A percentile compares a stretch with the other conserved stretches of the same genome.
Evolutionary conservation across 1,284 basidiomycete species (phyloP).

Genomic region (Heterobasidion parviporum): DNA sequence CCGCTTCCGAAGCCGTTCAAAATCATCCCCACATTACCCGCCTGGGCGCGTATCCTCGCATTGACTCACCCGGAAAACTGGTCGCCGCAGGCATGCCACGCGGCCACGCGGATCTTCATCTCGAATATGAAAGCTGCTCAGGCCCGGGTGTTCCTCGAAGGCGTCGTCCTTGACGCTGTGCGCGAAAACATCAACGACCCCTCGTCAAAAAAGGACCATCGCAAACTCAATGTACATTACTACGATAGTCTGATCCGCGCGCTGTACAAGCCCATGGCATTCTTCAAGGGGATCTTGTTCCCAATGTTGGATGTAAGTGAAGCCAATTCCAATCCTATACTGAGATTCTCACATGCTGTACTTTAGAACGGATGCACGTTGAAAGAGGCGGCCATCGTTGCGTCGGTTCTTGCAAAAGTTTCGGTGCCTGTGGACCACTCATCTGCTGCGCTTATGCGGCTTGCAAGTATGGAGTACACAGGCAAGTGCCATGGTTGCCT

Average conservation of each 20-base stretch:
- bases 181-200: slow-evolving; percentile 78
- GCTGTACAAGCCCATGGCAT: slow-evolving; percentile 94
- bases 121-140: slow-evolving; percentile 96
- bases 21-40: slow-evolving; percentile 91
- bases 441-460: slow-evolving; percentile 87
- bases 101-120: slow-evolving; percentile 93
- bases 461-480: slow-evolving; percentile 96
- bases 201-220: slow-evolving; percentile 47
- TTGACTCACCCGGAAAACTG: slow-evolving; percentile 89
- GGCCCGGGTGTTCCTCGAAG: slow-evolving; percentile 90
- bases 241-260: slow-evolving; percentile 91
- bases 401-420: slow-evolving; percentile 86
- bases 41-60: slow-evolving; percentile 95
- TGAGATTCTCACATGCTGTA: not conserved
- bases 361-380: slow-evolving; percentile 74
- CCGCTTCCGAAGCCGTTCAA: slow-evolving; percentile 97
- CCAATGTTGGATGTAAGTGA: slow-evolving; percentile 84
- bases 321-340: not conserved
- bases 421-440: slow-evolving; percentile 95
- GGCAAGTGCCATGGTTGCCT: slow-evolving; percentile 32
- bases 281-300: slow-evolving; percentile 98
- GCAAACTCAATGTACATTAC: slow-evolving; percentile 89
- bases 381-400: slow-evolving; percentile 93
- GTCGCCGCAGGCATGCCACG: slow-evolving; percentile 93
- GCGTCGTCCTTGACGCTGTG: slow-evolving; percentile 87